Conservation (phyloP, 2,329 filamentous ascomycete genomes). For the Colletotrichum chrysophilum region DNA sequence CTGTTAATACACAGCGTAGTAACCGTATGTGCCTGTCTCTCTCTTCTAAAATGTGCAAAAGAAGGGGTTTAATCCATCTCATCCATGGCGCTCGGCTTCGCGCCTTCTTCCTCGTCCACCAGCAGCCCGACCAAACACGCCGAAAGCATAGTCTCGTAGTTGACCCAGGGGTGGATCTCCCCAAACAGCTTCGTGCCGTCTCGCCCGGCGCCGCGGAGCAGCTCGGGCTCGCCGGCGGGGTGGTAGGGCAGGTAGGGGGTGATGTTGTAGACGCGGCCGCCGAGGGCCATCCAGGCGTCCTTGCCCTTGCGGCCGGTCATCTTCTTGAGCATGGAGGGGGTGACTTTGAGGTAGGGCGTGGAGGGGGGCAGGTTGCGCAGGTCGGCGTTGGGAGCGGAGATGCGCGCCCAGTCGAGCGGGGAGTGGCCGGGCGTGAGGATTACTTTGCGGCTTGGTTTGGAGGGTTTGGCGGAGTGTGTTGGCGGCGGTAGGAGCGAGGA, state of each 20-base stretch:
- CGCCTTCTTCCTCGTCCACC: constrained; percentile 61
- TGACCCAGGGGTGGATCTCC: constrained; percentile 75
- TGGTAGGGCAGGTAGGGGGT: constrained; percentile 90
- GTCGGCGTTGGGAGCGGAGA: constrained; percentile 68
- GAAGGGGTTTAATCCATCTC: constrained; percentile 57
- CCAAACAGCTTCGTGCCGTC: constrained; percentile 70
- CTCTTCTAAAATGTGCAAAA: background rate
- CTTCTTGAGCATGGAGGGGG: constrained; percentile 77
- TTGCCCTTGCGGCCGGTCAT: constrained; percentile 84
- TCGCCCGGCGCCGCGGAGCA: constrained; percentile 66
- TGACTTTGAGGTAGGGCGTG: constrained; percentile 72
- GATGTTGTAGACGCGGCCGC: constrained; percentile 93
- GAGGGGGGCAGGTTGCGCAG: constrained; percentile 66
- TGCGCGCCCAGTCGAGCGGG: constrained; percentile 92
- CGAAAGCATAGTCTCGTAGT: constrained; percentile 72
- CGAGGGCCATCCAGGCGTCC: constrained; percentile 89
- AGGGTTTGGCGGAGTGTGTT: constrained; percentile 54
- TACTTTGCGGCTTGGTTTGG: constrained; percentile 72
- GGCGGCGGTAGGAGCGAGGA: constrained; percentile 60
- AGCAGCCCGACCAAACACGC: constrained; percentile 68
- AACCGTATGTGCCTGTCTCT: background rate
- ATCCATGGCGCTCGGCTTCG: constrained; percentile 54
- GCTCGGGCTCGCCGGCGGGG: constrained; percentile 81
- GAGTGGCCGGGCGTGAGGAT: constrained; percentile 89
- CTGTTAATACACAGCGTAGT: background rate